Percentiles rank a stretch among this genome's conserved stretches.
Conservation (phyloP, 1,284 basidiomycete genomes). For the Leccinum huronense region DNA sequence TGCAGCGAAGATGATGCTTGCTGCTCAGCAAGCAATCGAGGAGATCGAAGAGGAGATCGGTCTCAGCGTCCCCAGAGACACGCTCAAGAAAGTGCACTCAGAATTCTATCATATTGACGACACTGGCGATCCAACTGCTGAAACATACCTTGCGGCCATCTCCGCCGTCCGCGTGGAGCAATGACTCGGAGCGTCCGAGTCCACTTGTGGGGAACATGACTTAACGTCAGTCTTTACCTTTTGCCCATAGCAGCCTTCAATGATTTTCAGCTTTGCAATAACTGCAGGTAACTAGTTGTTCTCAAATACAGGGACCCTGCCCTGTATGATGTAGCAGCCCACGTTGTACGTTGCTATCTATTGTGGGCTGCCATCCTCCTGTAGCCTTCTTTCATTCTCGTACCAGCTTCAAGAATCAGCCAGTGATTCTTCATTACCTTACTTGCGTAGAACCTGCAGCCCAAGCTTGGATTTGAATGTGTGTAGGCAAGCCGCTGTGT, state of each 20-base stretch:
- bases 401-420: background rate
- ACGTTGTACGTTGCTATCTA: background rate
- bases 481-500: too few species aligned
- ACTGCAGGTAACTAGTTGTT: background rate
- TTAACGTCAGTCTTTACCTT: background rate
- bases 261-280: background rate
- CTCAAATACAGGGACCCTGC: too few species aligned
- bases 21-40: constrained; percentile 2
- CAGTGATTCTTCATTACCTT: background rate
- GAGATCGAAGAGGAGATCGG: constrained; percentile 6
- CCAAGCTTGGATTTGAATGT: background rate
- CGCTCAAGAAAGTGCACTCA: background rate
- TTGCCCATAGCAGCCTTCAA: background rate
- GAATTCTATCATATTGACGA: constrained; percentile 3
- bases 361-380: background rate
- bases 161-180: background rate
- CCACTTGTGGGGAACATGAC: constrained; percentile 1
- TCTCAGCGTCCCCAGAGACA: constrained; percentile 4
- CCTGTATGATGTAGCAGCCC: too few species aligned
- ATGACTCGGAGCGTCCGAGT: background rate
- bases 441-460: background rate
- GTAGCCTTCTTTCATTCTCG: constrained; percentile 1
- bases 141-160: constrained; percentile 1
- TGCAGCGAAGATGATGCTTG: constrained; percentile 6
- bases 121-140: background rate